Conservation (phyloP, 2,329 filamentous ascomycete species). For the Xylariaceae sp. region DNA sequence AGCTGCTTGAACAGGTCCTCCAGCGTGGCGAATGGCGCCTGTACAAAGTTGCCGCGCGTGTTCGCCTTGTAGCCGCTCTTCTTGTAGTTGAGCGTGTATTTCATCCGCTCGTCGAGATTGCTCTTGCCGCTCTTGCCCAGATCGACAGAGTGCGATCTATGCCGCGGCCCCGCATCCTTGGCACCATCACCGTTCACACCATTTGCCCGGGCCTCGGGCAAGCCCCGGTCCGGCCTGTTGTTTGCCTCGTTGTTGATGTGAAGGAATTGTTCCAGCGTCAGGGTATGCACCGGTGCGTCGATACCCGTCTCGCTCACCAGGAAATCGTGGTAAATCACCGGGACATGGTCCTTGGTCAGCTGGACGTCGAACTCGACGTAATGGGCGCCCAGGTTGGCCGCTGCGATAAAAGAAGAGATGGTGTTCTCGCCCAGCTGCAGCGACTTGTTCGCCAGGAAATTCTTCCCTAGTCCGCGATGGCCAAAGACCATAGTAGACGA, state of each 20-base stretch:
- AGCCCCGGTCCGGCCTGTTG: slow-evolving; percentile 27
- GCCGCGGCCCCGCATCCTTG: slow-evolving; percentile 26
- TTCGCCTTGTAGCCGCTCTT: slow-evolving; percentile 94
- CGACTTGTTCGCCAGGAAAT: slow-evolving; percentile 72
- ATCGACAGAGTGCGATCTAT: slow-evolving; percentile 50
- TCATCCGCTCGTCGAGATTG: slow-evolving; percentile 73
- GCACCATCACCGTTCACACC: slow-evolving; percentile 22
- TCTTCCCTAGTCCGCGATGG: slow-evolving; percentile 78
- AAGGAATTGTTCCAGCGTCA: slow-evolving; percentile 92
- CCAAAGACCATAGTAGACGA: slow-evolving; percentile 76
- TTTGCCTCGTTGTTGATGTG: slow-evolving; percentile 64
- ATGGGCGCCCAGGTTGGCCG: slow-evolving; percentile 80
- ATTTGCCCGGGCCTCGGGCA: slow-evolving; percentile 17
- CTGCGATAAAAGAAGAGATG: slow-evolving; percentile 89
- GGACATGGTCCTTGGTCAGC: slow-evolving; percentile 96
- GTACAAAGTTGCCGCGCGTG: slow-evolving; percentile 86
- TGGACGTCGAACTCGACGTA: slow-evolving; percentile 83
- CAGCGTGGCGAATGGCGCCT: slow-evolving; percentile 89
- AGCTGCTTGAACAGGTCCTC: slow-evolving; percentile 87
- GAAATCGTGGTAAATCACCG: slow-evolving; percentile 98
- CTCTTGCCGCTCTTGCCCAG: slow-evolving; percentile 34
- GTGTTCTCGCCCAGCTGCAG: slow-evolving; percentile 96
- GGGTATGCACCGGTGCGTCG: slow-evolving; percentile 88
- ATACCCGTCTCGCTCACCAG: slow-evolving; percentile 96
- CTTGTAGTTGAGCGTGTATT: slow-evolving; percentile 93